Conservation (phyloP, 495 filamentous ascomycete species). For the Talaromyces proteolyticus region DNA sequence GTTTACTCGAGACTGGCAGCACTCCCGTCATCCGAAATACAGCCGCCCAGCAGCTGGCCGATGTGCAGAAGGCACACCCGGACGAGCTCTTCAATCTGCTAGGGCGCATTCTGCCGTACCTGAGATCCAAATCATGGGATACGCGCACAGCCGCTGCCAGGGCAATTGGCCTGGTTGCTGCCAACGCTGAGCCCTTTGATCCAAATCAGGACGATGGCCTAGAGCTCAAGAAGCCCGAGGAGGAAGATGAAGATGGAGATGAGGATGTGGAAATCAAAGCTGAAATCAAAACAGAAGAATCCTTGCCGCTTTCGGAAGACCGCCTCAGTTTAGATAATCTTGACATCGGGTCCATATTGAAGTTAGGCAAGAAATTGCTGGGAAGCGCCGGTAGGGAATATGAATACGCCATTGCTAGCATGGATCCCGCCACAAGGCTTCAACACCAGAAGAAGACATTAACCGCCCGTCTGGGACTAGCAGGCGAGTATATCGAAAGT, state of each 20-base stretch:
- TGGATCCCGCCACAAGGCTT: constrained; percentile 76
- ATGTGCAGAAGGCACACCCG: constrained; percentile 95
- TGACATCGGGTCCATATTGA: constrained; percentile 73
- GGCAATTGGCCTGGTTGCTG: constrained; percentile 86
- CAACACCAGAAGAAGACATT: constrained; percentile 86
- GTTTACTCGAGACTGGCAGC: constrained; percentile 92
- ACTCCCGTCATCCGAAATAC: constrained; percentile 92
- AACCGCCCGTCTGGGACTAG: constrained; percentile 73
- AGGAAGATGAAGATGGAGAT: constrained; percentile 33
- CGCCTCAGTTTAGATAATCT: constrained; percentile 67
- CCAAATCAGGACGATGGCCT: constrained; percentile 66
- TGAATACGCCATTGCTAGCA: constrained; percentile 70
- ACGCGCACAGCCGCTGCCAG: constrained; percentile 86
- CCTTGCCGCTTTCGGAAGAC: constrained; percentile 34
- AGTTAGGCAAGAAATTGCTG: constrained; percentile 72
- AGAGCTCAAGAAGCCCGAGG: constrained; percentile 47
- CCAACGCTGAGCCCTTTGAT: constrained; percentile 82
- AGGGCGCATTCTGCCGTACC: constrained; percentile 90
- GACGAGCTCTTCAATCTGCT: constrained; percentile 96
- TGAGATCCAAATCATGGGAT: constrained; percentile 92
- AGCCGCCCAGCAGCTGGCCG: constrained; percentile 90
- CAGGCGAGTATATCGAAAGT: constrained; percentile 79
- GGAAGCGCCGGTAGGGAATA: constrained; percentile 79
- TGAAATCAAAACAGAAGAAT: constrained; percentile 29
- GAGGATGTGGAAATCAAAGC: constrained; percentile 47